Conservation (phyloP, 495 filamentous ascomycete genomes). For the Astrothelium macrocarpum region DNA sequence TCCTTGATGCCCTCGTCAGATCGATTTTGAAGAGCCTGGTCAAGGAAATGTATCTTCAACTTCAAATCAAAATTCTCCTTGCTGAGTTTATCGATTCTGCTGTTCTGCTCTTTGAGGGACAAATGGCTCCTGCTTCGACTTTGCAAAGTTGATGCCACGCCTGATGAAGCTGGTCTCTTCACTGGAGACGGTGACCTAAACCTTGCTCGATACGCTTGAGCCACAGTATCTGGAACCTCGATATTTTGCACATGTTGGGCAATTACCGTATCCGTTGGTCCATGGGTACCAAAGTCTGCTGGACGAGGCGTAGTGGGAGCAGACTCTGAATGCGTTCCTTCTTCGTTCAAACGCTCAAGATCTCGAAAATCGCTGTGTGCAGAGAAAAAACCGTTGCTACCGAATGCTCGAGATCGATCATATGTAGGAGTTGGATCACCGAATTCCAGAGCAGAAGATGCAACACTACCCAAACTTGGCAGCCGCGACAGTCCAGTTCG, state of each 20-base stretch:
- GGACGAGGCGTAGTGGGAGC: slow-evolving; percentile 46
- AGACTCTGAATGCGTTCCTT: slow-evolving; percentile 37
- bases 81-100: slow-evolving; percentile 85
- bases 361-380: slow-evolving; percentile 29
- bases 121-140: slow-evolving; percentile 66
- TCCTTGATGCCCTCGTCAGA: slow-evolving; percentile 96
- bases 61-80: slow-evolving; percentile 98
- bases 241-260: slow-evolving; percentile 80
- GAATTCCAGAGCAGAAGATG: slow-evolving; percentile 76
- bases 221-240: slow-evolving; percentile 79
- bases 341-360: slow-evolving; percentile 54
- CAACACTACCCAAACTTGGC: slow-evolving; percentile 87
- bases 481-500: slow-evolving; percentile 56
- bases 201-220: slow-evolving; percentile 67
- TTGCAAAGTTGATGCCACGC: slow-evolving; percentile 7
- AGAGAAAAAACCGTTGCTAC: slow-evolving; percentile 23
- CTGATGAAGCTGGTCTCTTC: slow-evolving; percentile 35
- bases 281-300: slow-evolving; percentile 37
- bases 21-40: slow-evolving; percentile 81
- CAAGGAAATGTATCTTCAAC: slow-evolving; percentile 93
- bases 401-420: slow-evolving; percentile 34
- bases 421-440: slow-evolving; percentile 46
- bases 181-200: slow-evolving; percentile 46
- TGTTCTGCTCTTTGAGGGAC: slow-evolving; percentile 94
- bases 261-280: slow-evolving; percentile 81